A percentile compares a stretch with the other conserved stretches of the same genome.
phyloP scores from a whole-genome alignment of 2,329 filamentous ascomycete genomes.

The Pseudogymnoascus destructans region DNA sequence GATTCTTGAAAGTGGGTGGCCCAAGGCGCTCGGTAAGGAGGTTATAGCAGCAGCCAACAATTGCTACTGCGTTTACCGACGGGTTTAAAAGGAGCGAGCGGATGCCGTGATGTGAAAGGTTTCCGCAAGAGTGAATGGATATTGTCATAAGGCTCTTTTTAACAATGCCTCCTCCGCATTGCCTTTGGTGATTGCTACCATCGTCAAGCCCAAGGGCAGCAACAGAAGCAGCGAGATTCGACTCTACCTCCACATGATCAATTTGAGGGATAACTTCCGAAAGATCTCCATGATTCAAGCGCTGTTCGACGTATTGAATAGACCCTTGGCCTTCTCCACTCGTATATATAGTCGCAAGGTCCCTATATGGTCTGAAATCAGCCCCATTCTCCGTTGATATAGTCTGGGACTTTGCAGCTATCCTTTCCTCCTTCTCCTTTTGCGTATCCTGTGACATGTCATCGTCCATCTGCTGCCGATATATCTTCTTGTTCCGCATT shows the following conservation, averaged over 20 bases:
- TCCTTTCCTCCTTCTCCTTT: slow-evolving; percentile 30
- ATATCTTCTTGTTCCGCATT: slow-evolving; percentile 74
- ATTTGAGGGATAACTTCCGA: slow-evolving; percentile 52
- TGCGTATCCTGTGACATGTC: slow-evolving; percentile 32
- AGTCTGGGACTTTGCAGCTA: slow-evolving; percentile 25
- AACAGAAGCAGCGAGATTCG: background rate
- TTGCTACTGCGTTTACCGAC: slow-evolving; percentile 75
- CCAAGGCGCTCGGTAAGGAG: slow-evolving; percentile 81
- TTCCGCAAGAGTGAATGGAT: slow-evolving; percentile 93
- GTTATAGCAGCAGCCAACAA: slow-evolving; percentile 98
- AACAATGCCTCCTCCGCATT: slow-evolving; percentile 16
- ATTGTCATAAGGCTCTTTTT: slow-evolving; percentile 58
- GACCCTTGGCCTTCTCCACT: slow-evolving; percentile 50
- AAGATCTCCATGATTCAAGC: slow-evolving; percentile 61
- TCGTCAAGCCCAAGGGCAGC: background rate
- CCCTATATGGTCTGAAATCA: slow-evolving; percentile 39
- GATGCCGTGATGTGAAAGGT: slow-evolving; percentile 89
- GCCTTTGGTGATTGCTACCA: slow-evolving; percentile 12
- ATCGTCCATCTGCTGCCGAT: slow-evolving; percentile 29
- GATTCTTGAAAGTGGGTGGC: slow-evolving; percentile 74
- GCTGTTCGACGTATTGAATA: slow-evolving; percentile 66
- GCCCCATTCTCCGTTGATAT: slow-evolving; percentile 15
- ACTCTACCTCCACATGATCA: slow-evolving; percentile 29
- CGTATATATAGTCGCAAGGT: slow-evolving; percentile 39
- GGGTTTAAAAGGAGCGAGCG: slow-evolving; percentile 75